Evolutionary conservation across 2,329 filamentous ascomycete genomes (phyloP).

Genomic region (Purpureocillium lavendulum): DNA sequence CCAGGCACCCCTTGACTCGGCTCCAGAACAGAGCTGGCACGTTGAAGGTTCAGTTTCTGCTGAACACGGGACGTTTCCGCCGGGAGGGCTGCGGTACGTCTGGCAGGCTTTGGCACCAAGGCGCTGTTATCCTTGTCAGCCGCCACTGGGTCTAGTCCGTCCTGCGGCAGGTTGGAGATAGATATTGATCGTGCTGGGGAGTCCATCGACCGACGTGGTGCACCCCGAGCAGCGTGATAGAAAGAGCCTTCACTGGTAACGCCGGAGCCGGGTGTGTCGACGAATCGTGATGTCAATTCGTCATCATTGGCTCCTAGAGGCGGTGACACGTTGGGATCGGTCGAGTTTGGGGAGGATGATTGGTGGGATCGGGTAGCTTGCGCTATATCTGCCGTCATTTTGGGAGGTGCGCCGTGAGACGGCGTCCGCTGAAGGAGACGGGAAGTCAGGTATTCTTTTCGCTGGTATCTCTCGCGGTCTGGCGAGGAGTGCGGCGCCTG

Average conservation of each 20-base stretch:
- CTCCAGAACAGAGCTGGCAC: slow-evolving; percentile 65
- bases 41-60: slow-evolving; percentile 67
- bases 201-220: slow-evolving; percentile 22
- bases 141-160: slow-evolving; percentile 13
- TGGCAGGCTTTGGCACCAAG: slow-evolving; percentile 35
- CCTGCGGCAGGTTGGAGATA: slow-evolving; percentile 23
- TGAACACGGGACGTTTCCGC: slow-evolving; percentile 60
- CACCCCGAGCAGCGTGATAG: slow-evolving; percentile 28
- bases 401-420: slow-evolving; percentile 52
- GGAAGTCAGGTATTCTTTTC: slow-evolving; percentile 60
- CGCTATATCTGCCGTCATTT: slow-evolving; percentile 52
- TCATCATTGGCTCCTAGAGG: slow-evolving; percentile 28
- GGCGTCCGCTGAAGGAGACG: slow-evolving; percentile 57
- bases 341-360: slow-evolving; percentile 21
- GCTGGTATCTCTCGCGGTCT: slow-evolving; percentile 35
- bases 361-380: slow-evolving; percentile 29
- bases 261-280: slow-evolving; percentile 41
- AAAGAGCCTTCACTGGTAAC: slow-evolving; percentile 44
- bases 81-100: slow-evolving; percentile 29
- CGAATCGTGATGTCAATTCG: slow-evolving; percentile 51
- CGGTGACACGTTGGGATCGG: slow-evolving; percentile 17
- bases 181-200: slow-evolving; percentile 33
- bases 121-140: slow-evolving; percentile 32
- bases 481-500: slow-evolving; percentile 17
- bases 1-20: slow-evolving; percentile 38